Evolutionary conservation across 306 rosid species (phyloP).

Genomic region (Cucumis hystrix): DNA sequence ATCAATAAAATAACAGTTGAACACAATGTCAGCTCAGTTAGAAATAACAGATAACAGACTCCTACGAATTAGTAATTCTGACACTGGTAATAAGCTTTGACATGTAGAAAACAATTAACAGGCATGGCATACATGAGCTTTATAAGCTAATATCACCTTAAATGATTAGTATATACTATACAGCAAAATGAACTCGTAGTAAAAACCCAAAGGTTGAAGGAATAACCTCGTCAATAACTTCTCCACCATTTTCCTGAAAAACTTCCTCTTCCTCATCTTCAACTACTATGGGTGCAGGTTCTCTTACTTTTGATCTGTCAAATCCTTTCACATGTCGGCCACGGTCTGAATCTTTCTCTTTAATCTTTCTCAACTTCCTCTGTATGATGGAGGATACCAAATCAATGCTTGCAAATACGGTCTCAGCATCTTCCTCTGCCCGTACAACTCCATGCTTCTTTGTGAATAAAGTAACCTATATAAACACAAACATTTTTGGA

Average conservation of each 20-base stretch:
- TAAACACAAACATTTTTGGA: neutral
- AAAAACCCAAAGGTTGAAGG: neutral
- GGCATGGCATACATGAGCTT: neutral
- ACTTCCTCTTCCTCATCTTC: slow-evolving; percentile 17
- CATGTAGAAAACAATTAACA: neutral
- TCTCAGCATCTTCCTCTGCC: slow-evolving; percentile 82
- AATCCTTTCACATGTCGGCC: slow-evolving; percentile 96
- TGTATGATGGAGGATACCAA: slow-evolving; percentile 79
- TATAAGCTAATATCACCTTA: neutral
- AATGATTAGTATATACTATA: neutral
- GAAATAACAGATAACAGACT: neutral
- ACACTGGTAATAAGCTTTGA: neutral
- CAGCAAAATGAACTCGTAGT: slow-evolving; percentile 4
- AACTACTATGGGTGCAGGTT: slow-evolving; percentile 18
- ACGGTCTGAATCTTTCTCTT: slow-evolving; percentile 78
- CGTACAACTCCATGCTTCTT: slow-evolving; percentile 87
- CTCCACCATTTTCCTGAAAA: slow-evolving; percentile 24
- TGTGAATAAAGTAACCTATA: slow-evolving; percentile 64
- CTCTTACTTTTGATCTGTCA: slow-evolving; percentile 56
- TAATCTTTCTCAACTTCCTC: slow-evolving; percentile 87
- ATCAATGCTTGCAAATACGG: slow-evolving; percentile 70
- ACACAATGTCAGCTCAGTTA: neutral
- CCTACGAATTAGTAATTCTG: neutral
- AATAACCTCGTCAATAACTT: slow-evolving; percentile 49
- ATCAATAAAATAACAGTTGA: neutral